These are phyloP conservation scores for Ceratocystis eucalypticola DNA, from an alignment of 2,329 filamentous ascomycete genomes.

Conservation along the genomic window DNA sequence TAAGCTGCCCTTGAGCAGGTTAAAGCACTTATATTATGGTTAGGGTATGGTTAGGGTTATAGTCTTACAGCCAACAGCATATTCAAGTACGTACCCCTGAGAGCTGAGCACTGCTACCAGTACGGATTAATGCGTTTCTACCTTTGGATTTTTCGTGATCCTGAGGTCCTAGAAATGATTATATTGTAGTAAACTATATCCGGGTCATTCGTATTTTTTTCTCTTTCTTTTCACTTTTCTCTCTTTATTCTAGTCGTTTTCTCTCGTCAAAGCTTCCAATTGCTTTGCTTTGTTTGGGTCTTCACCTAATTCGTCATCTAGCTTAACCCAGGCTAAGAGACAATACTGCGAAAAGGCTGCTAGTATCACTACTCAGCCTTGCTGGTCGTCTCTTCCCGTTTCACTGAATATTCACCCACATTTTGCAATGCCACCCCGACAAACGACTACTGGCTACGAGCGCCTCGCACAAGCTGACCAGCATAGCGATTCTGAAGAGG, in stretches of 20 bases:
- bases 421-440: conserved; percentile 51
- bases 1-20: too few species aligned
- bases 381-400: not conserved
- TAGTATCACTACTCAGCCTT: not conserved
- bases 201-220: not conserved
- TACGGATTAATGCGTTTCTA: not conserved
- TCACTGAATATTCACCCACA: not conserved
- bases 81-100: not conserved
- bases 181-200: not conserved
- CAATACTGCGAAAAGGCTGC: too few species aligned
- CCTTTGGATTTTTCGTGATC: not conserved
- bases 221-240: not conserved
- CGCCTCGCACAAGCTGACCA: conserved; percentile 71
- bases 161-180: not conserved
- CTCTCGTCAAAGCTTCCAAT: not conserved
- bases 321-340: not conserved
- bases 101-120: not conserved
- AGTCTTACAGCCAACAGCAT: not conserved
- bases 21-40: not conserved
- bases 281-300: not conserved
- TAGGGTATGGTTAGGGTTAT: not conserved
- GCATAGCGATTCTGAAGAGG: conserved; percentile 52
- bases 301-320: not conserved
- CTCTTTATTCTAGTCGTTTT: not conserved
- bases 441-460: conserved; percentile 70